Conservation (phyloP, 2,329 filamentous ascomycete species). For the Aspergillus sp. region DNA sequence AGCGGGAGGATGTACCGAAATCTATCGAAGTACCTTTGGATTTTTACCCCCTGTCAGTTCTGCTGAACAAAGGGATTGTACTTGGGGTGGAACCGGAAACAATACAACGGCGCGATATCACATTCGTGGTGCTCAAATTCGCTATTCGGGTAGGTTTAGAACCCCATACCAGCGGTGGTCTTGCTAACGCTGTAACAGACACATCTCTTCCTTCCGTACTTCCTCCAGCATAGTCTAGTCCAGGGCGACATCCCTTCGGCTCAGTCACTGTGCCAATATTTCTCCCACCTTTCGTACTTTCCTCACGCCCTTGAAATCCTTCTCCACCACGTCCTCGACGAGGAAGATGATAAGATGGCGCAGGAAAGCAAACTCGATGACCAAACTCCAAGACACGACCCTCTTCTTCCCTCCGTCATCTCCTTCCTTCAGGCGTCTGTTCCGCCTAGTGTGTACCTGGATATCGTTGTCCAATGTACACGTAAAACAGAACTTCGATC, state of each 20-base stretch:
- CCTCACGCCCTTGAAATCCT: slow-evolving; percentile 89
- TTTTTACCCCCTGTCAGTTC: slow-evolving; percentile 87
- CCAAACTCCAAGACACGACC: slow-evolving; percentile 26
- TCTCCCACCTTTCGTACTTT: slow-evolving; percentile 86
- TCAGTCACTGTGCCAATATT: slow-evolving; percentile 77
- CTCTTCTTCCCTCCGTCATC: slow-evolving; percentile 52
- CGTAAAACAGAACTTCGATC: slow-evolving; percentile 94
- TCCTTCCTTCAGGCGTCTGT: slow-evolving; percentile 70
- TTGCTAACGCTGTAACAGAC: slow-evolving; percentile 57
- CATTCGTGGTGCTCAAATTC: slow-evolving; percentile 86
- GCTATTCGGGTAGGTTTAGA: slow-evolving; percentile 70
- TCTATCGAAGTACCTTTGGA: slow-evolving; percentile 81
- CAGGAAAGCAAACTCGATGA: slow-evolving; percentile 28
- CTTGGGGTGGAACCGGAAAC: slow-evolving; percentile 90
- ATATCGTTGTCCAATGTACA: slow-evolving; percentile 94
- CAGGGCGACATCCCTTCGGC: slow-evolving; percentile 78
- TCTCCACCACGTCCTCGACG: slow-evolving; percentile 88
- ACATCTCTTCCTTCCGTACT: slow-evolving; percentile 86
- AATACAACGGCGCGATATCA: slow-evolving; percentile 87
- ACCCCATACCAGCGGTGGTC: not conserved
- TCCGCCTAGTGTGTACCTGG: slow-evolving; percentile 71
- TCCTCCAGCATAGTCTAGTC: slow-evolving; percentile 76
- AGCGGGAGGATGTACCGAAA: slow-evolving; percentile 70
- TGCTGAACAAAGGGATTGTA: slow-evolving; percentile 86
- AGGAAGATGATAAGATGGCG: slow-evolving; percentile 73